A percentile compares a stretch with the other conserved stretches of the same genome.
phyloP scores from a whole-genome alignment of 352 stramenopile species.

The Phytopythium helicoides region DNA sequence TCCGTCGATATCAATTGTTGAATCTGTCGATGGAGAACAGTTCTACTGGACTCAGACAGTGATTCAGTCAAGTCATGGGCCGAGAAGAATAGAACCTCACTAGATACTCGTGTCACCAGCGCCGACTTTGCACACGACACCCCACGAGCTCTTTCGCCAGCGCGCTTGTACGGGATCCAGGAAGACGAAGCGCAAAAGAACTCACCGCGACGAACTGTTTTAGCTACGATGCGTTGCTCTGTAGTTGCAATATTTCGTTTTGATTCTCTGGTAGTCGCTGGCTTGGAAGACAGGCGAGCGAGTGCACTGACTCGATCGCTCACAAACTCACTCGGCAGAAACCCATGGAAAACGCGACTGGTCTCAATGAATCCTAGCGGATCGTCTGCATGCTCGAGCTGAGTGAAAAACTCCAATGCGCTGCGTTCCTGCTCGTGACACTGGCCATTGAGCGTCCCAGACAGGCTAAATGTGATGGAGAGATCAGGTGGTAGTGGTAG shows the following conservation, averaged over 20 bases:
- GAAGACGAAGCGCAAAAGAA: constrained; percentile 54
- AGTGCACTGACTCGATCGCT: constrained; percentile 10
- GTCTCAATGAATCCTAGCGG: constrained; percentile 43
- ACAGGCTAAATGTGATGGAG: constrained; percentile 46
- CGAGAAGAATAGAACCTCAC: constrained; percentile 55
- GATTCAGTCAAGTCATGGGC: constrained; percentile 28
- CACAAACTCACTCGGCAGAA: constrained; percentile 41
- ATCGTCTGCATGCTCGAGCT: constrained; percentile 47
- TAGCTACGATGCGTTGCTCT: constrained; percentile 10
- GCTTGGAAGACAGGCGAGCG: neutral
- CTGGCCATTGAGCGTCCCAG: constrained; percentile 33
- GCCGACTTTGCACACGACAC: constrained; percentile 45
- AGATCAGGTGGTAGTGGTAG: constrained; percentile 40
- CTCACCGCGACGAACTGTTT: constrained; percentile 31
- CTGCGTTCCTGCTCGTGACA: constrained; percentile 17
- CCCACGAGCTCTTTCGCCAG: constrained; percentile 13
- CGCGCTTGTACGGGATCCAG: constrained; percentile 43
- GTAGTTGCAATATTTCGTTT: neutral
- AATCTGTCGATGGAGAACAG: constrained; percentile 36
- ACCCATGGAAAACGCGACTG: constrained; percentile 51
- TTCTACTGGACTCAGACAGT: constrained; percentile 33
- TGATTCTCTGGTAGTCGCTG: constrained; percentile 8
- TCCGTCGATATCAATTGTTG: constrained; percentile 10
- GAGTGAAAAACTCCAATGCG: constrained; percentile 46
- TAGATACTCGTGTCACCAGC: constrained; percentile 33